Conservation (phyloP, 768 basidiomycete species). For the Auriscalpium vulgare region DNA sequence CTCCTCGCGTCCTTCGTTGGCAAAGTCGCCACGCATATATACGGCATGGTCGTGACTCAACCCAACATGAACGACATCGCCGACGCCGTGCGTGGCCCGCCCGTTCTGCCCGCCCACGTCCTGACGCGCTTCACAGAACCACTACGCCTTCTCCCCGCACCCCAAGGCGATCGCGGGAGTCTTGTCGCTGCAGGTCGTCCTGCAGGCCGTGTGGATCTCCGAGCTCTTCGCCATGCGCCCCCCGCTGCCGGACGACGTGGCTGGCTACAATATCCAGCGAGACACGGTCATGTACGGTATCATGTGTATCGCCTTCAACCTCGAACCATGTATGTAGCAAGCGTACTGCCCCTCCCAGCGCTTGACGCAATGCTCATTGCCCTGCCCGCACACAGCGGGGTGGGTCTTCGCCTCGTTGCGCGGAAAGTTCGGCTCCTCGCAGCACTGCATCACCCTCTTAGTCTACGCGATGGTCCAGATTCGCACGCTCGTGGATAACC, state of each 20-base stretch:
- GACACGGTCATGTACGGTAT: slow-evolving; percentile 22
- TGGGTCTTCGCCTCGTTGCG: slow-evolving; percentile 25
- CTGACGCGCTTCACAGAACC: slow-evolving; percentile 16
- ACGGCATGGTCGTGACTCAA: slow-evolving; percentile 18
- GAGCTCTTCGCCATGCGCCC: slow-evolving; percentile 16
- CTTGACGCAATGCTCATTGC: too few relatives aligned
- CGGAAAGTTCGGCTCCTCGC: slow-evolving; percentile 19
- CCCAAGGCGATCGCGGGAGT: slow-evolving; percentile 25
- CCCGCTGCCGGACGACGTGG: slow-evolving; percentile 1
- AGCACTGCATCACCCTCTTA: slow-evolving; percentile 21
- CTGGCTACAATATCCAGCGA: slow-evolving; percentile 1
- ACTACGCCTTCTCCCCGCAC: slow-evolving; percentile 26
- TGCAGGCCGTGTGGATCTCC: slow-evolving; percentile 22
- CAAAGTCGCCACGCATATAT: slow-evolving; percentile 22
- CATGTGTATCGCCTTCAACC: slow-evolving; percentile 24
- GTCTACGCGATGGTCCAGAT: slow-evolving; percentile 30
- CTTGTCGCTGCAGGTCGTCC: slow-evolving; percentile 22
- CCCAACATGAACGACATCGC: slow-evolving; percentile 27
- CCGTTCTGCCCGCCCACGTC: background rate
- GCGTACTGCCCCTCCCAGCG: too few relatives aligned
- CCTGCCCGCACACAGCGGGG: slow-evolving; percentile 15
- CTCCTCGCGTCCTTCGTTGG: slow-evolving; percentile 21
- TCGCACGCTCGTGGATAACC: slow-evolving; percentile 27
- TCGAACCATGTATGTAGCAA: slow-evolving; percentile 24
- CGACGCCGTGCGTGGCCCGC: slow-evolving; percentile 18